Evolutionary conservation across 2,329 filamentous ascomycete species (phyloP).

Genomic region (Aspergillus udagawae): DNA sequence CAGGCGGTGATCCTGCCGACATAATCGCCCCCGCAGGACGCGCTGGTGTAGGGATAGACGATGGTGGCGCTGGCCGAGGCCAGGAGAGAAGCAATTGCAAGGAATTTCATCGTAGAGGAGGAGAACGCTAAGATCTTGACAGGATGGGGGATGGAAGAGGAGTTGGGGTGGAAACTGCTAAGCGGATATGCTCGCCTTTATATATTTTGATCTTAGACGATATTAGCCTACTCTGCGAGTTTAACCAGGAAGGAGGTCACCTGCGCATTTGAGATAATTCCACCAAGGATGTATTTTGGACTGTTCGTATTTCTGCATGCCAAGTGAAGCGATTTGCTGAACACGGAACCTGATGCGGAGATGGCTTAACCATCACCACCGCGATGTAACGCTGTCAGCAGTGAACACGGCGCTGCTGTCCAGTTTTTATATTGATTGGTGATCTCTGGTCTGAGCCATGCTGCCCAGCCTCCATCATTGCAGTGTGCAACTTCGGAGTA

Average conservation of each 20-base stretch:
- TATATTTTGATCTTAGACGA: not conserved
- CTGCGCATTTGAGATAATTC: not conserved
- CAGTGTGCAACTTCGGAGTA: no score
- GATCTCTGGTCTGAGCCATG: no score
- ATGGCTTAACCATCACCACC: not conserved
- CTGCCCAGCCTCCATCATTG: no score
- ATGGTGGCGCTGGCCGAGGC: not conserved
- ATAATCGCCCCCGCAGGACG: not conserved
- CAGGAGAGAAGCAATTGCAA: not conserved
- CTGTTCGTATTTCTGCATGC: not conserved
- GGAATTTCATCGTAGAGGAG: not conserved
- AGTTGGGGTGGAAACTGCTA: not conserved
- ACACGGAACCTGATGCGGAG: not conserved
- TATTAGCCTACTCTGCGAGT: not conserved
- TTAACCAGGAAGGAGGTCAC: not conserved
- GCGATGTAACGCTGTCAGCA: not conserved
- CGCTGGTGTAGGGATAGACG: not conserved
- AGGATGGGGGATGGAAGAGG: not conserved
- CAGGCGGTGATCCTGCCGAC: not conserved
- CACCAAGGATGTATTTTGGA: not conserved
- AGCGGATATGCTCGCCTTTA: not conserved
- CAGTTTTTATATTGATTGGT: not conserved
- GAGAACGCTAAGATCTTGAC: not conserved
- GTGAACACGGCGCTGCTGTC: not conserved
- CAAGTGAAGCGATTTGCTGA: not conserved